phyloP scores from a whole-genome alignment of 768 basidiomycete species.

The Psilocybe subaeruginosa region DNA sequence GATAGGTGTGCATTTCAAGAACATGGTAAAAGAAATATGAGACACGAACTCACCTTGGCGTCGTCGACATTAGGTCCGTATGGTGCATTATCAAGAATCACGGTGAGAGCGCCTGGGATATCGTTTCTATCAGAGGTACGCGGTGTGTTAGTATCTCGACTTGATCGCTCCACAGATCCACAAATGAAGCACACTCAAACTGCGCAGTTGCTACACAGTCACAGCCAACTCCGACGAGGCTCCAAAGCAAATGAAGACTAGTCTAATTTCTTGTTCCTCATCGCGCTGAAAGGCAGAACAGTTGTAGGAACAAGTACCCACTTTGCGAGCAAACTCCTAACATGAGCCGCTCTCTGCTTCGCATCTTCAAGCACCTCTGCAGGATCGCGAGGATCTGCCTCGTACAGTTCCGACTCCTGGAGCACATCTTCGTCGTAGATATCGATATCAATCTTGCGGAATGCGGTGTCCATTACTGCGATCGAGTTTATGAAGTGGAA shows the following conservation, averaged over 20 bases:
- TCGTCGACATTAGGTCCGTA: slow-evolving; percentile 88
- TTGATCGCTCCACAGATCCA: background rate
- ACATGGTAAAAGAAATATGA: background rate
- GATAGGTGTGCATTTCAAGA: background rate
- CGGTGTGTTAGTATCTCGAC: background rate
- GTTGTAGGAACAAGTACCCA: slow-evolving; percentile 36
- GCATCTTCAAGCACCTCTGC: slow-evolving; percentile 74
- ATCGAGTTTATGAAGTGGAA: too few relatives aligned
- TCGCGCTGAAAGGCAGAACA: too few relatives aligned
- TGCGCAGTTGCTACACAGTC: too few relatives aligned
- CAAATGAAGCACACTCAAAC: too few relatives aligned
- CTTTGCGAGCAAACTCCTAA: slow-evolving; percentile 77
- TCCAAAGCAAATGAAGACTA: too few relatives aligned
- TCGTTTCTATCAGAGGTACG: slow-evolving; percentile 60
- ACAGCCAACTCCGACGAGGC: too few relatives aligned
- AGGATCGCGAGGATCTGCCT: slow-evolving; percentile 82
- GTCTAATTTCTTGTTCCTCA: too few relatives aligned
- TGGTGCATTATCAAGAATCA: slow-evolving; percentile 79
- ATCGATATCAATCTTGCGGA: slow-evolving; percentile 95
- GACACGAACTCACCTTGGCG: slow-evolving; percentile 70
- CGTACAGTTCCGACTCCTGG: slow-evolving; percentile 83
- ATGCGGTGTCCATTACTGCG: slow-evolving; percentile 52
- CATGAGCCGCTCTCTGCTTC: slow-evolving; percentile 71
- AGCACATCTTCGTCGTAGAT: slow-evolving; percentile 90
- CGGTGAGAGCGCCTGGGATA: slow-evolving; percentile 68